Evolutionary conservation across 192 early-diverging fungal species (phyloP), one percentile per base, ranked within the genome.

Genomic region (Backusella sp.): DNA sequence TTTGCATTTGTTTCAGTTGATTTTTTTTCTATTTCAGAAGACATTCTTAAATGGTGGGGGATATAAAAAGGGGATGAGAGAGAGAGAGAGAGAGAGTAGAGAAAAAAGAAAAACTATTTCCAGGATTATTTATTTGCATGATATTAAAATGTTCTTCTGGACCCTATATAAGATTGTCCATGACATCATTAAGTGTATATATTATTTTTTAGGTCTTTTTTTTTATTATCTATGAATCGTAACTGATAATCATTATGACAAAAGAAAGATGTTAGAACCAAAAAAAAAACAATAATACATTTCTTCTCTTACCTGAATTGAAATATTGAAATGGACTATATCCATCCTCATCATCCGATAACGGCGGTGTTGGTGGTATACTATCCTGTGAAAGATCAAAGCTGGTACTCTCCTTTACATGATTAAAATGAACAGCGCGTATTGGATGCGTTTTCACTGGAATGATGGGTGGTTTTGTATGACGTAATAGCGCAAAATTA

Each of bases 401-500:
- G 67, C 87, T 88, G 14, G 83, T 30, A 72, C 88, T 91, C 36
- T 94, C 92, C 2, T 85, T 78, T 73, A 94, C 82, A 66, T 81
- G 69, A 26, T 92, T 72, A 52, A 94, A 94, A 66, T 92, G 92
- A 62, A 89, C 80, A 17, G 78, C 78, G 52, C 75, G 73, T 21
- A 74, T 70, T 26, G 73, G 53, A 28, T 70, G 74, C 8, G 68
- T 37, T 17, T 46, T 72, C 1, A 74, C 53, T 1, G 96, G 96
- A 42, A 95, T 82, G 70, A 98, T 96, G 8, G 96, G 96, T 39
- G 96, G 96, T 35, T 68, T 39, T 73, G 87, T 81, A 86, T 98
- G 91, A 46, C 96, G 86, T 70, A 99, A 79, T 34, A 98, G 84
- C 0, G 96, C 97, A 96, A 97, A 99, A 49, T 95, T 94, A 30